Conservation (phyloP, 148 eudicot species). For the Agrostemma githago region DNA sequence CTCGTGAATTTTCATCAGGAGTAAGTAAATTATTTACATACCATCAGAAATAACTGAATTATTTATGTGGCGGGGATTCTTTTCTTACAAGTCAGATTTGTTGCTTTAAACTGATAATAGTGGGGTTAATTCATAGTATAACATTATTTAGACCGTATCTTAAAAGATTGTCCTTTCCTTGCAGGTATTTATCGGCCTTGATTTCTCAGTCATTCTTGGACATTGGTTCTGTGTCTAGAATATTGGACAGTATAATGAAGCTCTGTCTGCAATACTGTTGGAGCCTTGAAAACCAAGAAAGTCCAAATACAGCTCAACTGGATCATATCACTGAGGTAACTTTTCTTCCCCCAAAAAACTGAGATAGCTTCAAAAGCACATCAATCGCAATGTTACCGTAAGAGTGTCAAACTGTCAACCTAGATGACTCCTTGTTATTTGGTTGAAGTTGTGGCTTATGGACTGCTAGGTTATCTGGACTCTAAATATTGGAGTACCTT, state of each 20-base stretch:
- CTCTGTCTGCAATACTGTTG: constrained; percentile 91
- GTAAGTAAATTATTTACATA: constrained; percentile 41
- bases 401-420: background rate
- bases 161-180: constrained; percentile 6
- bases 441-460: background rate
- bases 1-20: constrained; percentile 91
- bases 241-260: constrained; percentile 91
- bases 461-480: background rate
- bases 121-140: background rate
- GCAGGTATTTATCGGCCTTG: constrained; percentile 95
- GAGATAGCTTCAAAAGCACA: constrained; percentile 47
- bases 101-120: background rate
- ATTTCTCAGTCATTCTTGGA: constrained; percentile 97
- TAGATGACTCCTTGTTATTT: background rate
- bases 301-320: constrained; percentile 57
- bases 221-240: constrained; percentile 95
- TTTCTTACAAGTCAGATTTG: background rate
- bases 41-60: constrained; percentile 75
- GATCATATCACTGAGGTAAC: constrained; percentile 91
- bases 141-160: background rate
- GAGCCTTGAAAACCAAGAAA: constrained; percentile 87
- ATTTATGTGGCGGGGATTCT: background rate
- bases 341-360: constrained; percentile 19
- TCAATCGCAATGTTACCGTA: background rate
- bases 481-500: no score